Evolutionary conservation across 2,329 filamentous ascomycete genomes (phyloP).

Genomic region (Aspergillus sp.): DNA sequence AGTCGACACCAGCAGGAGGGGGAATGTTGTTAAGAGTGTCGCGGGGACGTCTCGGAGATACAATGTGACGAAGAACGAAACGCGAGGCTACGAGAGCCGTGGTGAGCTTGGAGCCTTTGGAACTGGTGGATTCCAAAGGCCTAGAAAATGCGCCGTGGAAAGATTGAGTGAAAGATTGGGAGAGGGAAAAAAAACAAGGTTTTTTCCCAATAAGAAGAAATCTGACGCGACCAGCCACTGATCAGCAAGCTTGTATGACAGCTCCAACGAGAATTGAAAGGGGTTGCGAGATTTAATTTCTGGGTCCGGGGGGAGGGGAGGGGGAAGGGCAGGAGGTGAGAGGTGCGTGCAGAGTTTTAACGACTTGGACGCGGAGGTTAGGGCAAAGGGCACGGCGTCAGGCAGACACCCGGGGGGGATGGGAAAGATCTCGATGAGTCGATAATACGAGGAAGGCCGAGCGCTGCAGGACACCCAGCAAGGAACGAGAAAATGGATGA

Average conservation of each 20-base stretch:
- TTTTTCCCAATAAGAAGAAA: constrained; percentile 18
- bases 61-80: constrained; percentile 44
- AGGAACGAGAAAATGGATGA: not conserved
- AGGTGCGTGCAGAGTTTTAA: constrained; percentile 27
- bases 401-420: constrained; percentile 16
- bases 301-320: constrained; percentile 1
- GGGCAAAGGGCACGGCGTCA: constrained; percentile 29
- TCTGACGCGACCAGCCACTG: constrained; percentile 15
- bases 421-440: constrained; percentile 1
- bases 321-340: constrained; percentile 5
- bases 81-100: constrained; percentile 42
- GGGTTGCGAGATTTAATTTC: constrained; percentile 22
- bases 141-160: constrained; percentile 13
- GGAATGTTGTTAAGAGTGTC: constrained; percentile 52
- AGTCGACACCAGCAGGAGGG: constrained; percentile 41
- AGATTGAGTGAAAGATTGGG: constrained; percentile 2
- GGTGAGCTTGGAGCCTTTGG: constrained; percentile 43
- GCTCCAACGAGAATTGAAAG: not conserved
- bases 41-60: constrained; percentile 45
- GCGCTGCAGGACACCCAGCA: constrained; percentile 10
- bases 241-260: constrained; percentile 16
- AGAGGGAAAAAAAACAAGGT: constrained; percentile 12
- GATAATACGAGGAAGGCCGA: constrained; percentile 10
- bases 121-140: constrained; percentile 41
- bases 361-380: constrained; percentile 21